Evolutionary conservation across 805 yeast species (phyloP), one percentile per base, ranked within the genome.

Genomic region (Pichia manshurica): DNA sequence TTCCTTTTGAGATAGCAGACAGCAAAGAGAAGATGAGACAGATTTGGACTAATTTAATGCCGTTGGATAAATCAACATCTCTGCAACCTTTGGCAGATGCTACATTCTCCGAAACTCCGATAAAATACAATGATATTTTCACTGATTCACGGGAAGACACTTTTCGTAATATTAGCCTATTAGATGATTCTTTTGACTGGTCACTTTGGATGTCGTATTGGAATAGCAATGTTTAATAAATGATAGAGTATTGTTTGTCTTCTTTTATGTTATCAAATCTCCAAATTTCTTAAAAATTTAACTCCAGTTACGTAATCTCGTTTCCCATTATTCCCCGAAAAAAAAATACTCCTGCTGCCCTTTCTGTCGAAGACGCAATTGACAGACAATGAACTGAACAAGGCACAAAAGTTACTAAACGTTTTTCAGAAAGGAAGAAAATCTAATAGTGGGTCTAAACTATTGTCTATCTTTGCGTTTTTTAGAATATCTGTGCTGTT

Each of bases 141-240:
- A 42, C 45, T 12, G 42, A 46, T 31, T 38, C 43, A 4, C 34
- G 34, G 25, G 25, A 29, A 36, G 44, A 41, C 12, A 25, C 12
- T 20, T 13, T 12, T 5, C 12, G 37, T 2, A 31, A 41, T 10
- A 41, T 49, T 3, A 15, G 17, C 13, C 8, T 46, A 7, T 17
- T 46, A 17, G 47, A 49, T 21, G 47, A 46, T 5, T 17, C 44
- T 1, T 49, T 46, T 31, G 20, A 35, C 9, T 44, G 48, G 46
- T 13, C 34, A 31, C 2, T 22, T 3, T 39, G 42, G 42, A 7
- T 25, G 16, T n/a, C 19, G 4, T 28, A 10, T 7, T 36, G 39
- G 39, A 19, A 19, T 19, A 20, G 22, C 10, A 35, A 16, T 35
- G 37, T 8, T n/a, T n/a, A n/a, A n/a, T n/a, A n/a, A n/a, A n/a